Base-by-base conservation (phyloP, 345 rosid genomes). In the Angophora floribunda region DNA sequence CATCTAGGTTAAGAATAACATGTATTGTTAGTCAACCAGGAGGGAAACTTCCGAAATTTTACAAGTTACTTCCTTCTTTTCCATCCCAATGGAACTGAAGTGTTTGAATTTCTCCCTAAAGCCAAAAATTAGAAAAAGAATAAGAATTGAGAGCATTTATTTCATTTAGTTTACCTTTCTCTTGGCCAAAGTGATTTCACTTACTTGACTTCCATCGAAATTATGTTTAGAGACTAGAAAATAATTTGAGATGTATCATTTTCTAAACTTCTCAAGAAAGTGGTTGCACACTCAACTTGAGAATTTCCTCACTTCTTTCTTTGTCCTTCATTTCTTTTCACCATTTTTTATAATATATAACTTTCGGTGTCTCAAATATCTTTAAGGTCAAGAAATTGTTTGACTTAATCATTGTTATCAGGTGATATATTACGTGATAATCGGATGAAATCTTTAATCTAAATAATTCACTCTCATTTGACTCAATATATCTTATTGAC, bases 401-500 rank as follows among this genome's bases (percentile, higher is more conserved):
- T 53, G 59, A 53, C 59, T 53, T 53, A 53, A 53, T 24, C 24
- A 21, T 53, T 53, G 21, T 53, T 19, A 53, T 53, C 21, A 24
- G 4, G 24, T 53, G 59, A 53, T 1, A 19, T 53, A 53, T 22
- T 53, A 4, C 4, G 59, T 53, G 59, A 53, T 53, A 19, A 53
- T 53, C 0, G 24, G 21, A 53, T 53, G 59, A 53, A 53, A 53
- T 0, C 4, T 57, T 57, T 57, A 28, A 22, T 57, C 63, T 57
- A 9, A 57, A 21, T 22, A 22, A 22, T 57, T 9, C 63, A 57
- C 63, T 9, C 63, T 57, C 13, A 57, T 57, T 57, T 24, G n/a
- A 2, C n/a, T 57, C n/a, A 57, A 57, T 57, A 57, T 0, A 4
- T 57, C 63, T 22, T 24, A 4, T 4, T 0, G 1, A 57, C n/a